These are phyloP conservation scores for Cephaloascus fragrans DNA, from an alignment of 805 yeast genomes.

Conservation along the genomic window DNA sequence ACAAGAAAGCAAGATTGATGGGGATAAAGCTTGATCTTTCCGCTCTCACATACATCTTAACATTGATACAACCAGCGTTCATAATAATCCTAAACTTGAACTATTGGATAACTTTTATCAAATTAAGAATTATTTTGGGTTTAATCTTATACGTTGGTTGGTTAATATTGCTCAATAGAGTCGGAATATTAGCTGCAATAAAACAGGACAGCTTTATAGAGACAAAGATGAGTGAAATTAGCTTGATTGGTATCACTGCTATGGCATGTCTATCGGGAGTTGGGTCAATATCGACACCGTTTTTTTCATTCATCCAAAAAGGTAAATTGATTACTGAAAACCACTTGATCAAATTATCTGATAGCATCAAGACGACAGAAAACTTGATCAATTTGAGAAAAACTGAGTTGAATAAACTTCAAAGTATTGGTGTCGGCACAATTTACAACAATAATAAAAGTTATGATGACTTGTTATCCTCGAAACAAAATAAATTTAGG, in stretches of 20 bases:
- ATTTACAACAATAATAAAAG: conserved; percentile 10
- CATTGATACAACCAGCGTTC: conserved; percentile 33
- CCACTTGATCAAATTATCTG: conserved; percentile 23
- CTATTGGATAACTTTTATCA: conserved; percentile 15
- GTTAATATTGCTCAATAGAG: conserved; percentile 21
- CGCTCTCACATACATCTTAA: conserved; percentile 24
- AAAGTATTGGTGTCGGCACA: conserved; percentile 14
- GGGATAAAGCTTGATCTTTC: conserved; percentile 30
- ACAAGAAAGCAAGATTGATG: conserved; percentile 14
- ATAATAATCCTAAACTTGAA: conserved; percentile 19
- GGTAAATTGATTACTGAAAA: conserved; percentile 13
- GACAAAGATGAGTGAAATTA: conserved; percentile 33
- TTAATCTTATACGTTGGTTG: conserved; percentile 13
- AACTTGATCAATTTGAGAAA: conserved; percentile 22
- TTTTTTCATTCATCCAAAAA: conserved; percentile 12
- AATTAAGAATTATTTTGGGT: conserved; percentile 6
- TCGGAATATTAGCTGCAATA: conserved; percentile 16
- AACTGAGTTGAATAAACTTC: conserved; percentile 15
- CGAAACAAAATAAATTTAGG: conserved; percentile 11
- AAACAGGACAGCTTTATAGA: conserved; percentile 20
- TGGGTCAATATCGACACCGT: conserved; percentile 40
- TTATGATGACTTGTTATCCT: conserved; percentile 3
- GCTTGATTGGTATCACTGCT: conserved; percentile 39
- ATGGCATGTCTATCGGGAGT: conserved; percentile 42
- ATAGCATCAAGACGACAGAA: conserved; percentile 30